Evolutionary conservation across 306 rosid genomes (phyloP).

Genomic region (Senna tora): DNA sequence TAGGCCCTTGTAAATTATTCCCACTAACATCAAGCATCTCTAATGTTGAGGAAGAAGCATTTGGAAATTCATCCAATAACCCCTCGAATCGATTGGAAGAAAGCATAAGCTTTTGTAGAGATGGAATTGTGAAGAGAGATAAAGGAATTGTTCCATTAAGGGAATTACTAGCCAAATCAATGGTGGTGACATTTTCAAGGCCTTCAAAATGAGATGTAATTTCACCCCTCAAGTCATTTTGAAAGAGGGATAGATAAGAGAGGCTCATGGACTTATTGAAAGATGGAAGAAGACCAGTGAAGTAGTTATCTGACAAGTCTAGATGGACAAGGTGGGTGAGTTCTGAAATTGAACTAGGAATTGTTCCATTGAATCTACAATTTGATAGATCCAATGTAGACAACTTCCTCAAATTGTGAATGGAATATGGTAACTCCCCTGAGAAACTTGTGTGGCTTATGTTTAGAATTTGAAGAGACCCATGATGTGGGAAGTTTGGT

Average conservation of each 20-base stretch:
- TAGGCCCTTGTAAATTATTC: slow-evolving; percentile 51
- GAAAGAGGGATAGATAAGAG: slow-evolving; percentile 27
- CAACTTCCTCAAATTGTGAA: slow-evolving; percentile 32
- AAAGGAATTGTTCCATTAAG: slow-evolving; percentile 41
- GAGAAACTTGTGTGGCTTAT: slow-evolving; percentile 34
- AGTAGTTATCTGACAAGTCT: slow-evolving; percentile 37
- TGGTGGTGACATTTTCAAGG: slow-evolving; percentile 16
- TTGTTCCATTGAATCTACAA: slow-evolving; percentile 32
- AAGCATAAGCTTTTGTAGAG: slow-evolving; percentile 21
- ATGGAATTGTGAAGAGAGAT: slow-evolving; percentile 31
- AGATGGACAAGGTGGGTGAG: slow-evolving; percentile 36
- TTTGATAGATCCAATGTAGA: slow-evolving; percentile 35
- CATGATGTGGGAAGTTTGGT: slow-evolving; percentile 34
- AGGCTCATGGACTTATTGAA: slow-evolving; percentile 21
- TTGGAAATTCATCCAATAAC: slow-evolving; percentile 19
- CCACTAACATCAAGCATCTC: slow-evolving; percentile 46
- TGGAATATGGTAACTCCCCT: slow-evolving; percentile 33
- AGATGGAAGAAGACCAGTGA: slow-evolving; percentile 36
- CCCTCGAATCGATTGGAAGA: slow-evolving; percentile 38
- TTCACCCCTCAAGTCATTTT: slow-evolving; percentile 27
- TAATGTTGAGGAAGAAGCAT: background rate
- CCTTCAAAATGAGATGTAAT: slow-evolving; percentile 28
- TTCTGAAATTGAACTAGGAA: slow-evolving; percentile 29
- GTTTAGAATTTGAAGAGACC: slow-evolving; percentile 26
- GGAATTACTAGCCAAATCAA: slow-evolving; percentile 35